Percentiles rank a stretch among this genome's conserved stretches.
phyloP scores from a whole-genome alignment of 257 asterid genomes.

The Jacaranda copaia region DNA sequence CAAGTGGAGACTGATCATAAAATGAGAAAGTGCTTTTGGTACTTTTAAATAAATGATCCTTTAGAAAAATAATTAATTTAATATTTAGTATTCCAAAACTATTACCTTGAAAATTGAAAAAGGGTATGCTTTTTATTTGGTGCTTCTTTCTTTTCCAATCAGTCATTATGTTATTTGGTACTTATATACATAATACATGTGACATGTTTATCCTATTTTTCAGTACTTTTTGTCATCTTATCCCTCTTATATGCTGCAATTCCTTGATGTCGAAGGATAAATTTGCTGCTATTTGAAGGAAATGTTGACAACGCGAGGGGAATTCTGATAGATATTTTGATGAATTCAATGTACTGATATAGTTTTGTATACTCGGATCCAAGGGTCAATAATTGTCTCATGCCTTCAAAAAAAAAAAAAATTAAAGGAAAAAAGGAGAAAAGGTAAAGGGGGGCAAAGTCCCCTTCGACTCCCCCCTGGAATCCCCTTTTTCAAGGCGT shows the following conservation, averaged over 20 bases:
- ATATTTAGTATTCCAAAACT: neutral
- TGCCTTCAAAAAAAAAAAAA: neutral
- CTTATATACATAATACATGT: conserved; percentile 6
- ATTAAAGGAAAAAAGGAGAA: conserved; percentile 13
- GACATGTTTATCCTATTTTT: conserved; percentile 6
- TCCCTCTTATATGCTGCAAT: neutral
- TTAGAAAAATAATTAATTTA: neutral
- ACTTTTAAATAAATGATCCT: too few species aligned
- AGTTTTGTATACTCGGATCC: neutral
- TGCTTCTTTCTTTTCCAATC: conserved; percentile 9
- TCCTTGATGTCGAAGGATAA: conserved; percentile 11
- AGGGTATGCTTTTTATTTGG: neutral
- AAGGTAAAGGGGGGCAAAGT: conserved; percentile 12
- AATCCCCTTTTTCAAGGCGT: conserved; percentile 40
- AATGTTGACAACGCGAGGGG: conserved; percentile 33
- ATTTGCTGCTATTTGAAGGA: conserved; percentile 41
- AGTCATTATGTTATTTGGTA: neutral
- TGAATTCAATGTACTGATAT: conserved; percentile 20
- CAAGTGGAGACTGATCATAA: too few species aligned
- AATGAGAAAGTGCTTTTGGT: too few species aligned
- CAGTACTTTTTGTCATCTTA: conserved; percentile 10
- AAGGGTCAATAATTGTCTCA: neutral
- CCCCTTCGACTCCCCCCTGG: neutral
- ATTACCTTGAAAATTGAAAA: conserved; percentile 6
- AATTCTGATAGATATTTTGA: conserved; percentile 13